Conservation (phyloP, 176 grass and related monocot species). For the Eremochloa ophiuroides region DNA sequence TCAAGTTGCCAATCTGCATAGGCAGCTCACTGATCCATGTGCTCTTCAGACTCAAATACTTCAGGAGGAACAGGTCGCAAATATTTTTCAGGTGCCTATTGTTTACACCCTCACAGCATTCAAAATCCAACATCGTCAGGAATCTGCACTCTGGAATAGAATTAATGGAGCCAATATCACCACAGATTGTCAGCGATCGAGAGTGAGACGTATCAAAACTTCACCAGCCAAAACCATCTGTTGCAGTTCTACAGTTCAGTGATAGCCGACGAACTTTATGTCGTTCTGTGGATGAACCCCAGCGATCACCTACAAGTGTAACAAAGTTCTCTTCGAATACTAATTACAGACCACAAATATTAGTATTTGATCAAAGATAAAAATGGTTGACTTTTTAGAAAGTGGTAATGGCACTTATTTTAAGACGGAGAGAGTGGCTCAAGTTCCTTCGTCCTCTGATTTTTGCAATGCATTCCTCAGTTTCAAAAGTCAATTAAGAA, state of each 20-base stretch:
- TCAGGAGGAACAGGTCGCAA: background rate
- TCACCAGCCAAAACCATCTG: background rate
- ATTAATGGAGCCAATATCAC: background rate
- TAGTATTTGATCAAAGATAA: too few species aligned
- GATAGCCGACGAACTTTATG: background rate
- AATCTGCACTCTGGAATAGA: background rate
- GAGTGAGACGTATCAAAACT: background rate
- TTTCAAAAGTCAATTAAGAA: too few species aligned
- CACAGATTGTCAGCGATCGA: background rate
- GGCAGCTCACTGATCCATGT: background rate
- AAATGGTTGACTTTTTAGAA: too few species aligned
- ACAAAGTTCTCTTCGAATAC: background rate
- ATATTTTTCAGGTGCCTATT: background rate
- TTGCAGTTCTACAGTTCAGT: background rate
- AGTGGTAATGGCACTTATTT: too few species aligned
- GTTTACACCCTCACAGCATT: background rate
- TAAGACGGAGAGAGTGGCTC: too few species aligned
- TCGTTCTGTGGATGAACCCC: background rate
- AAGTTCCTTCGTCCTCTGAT: too few species aligned
- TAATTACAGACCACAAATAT: too few species aligned
- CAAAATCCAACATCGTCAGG: background rate
- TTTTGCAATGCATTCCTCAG: too few species aligned
- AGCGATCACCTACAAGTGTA: background rate
- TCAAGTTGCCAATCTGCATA: background rate
- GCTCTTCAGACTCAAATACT: background rate